Conservation (phyloP, 2,329 filamentous ascomycete species). For the Penicillium olsonii region DNA sequence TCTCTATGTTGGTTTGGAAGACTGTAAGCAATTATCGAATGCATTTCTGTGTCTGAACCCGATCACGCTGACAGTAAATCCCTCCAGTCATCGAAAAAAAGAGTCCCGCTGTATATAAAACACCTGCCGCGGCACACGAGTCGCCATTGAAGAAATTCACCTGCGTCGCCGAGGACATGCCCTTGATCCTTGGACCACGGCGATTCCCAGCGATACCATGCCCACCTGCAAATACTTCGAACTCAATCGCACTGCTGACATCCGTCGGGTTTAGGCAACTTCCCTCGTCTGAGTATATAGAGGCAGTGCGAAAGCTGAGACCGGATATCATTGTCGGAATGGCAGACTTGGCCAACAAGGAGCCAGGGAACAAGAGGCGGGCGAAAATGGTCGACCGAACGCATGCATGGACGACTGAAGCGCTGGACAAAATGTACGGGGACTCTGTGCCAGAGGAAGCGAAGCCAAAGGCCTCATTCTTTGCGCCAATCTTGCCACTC, state of each 20-base stretch:
- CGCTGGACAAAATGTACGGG: constrained; percentile 54
- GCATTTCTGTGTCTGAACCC: background rate
- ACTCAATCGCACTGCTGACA: constrained; percentile 75
- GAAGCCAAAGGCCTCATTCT: constrained; percentile 53
- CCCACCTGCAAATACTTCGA: constrained; percentile 68
- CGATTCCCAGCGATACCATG: constrained; percentile 73
- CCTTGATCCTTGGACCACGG: constrained; percentile 75
- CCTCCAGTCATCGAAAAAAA: constrained; percentile 62
- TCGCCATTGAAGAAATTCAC: constrained; percentile 75
- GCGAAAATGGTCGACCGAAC: constrained; percentile 84
- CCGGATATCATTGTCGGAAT: constrained; percentile 81
- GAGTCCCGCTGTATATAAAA: constrained; percentile 53
- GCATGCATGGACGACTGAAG: constrained; percentile 74
- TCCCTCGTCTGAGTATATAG: constrained; percentile 67
- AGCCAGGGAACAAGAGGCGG: constrained; percentile 69
- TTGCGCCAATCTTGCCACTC: constrained; percentile 71
- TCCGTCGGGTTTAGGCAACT: constrained; percentile 81
- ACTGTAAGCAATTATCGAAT: constrained; percentile 65
- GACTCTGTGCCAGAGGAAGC: constrained; percentile 30
- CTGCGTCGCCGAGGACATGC: constrained; percentile 63
- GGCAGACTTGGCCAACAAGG: constrained; percentile 67
- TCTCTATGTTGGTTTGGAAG: constrained; percentile 82
- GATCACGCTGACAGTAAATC: constrained; percentile 31
- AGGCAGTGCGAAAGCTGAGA: constrained; percentile 63
- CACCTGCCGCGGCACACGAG: constrained; percentile 44